These are phyloP conservation scores for Dissophora ornata DNA, from an alignment of 192 early-diverging fungal species.

Conservation along the genomic window DNA sequence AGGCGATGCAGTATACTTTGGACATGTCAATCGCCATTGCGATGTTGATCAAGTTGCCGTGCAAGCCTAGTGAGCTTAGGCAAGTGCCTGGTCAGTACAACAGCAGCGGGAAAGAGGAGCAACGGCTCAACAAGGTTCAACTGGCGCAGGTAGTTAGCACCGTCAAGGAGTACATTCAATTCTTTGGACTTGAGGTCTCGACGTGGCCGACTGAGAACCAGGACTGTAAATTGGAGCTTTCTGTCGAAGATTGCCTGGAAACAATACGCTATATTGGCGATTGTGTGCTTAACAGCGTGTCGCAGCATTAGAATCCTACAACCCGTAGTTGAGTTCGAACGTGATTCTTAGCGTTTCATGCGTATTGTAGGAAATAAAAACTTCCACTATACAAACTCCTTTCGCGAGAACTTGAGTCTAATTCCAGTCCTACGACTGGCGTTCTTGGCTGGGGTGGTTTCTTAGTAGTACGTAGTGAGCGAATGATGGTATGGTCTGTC, in stretches of 20 bases:
- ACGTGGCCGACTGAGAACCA: background rate
- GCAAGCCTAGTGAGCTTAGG: background rate
- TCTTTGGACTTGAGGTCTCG: constrained; percentile 12
- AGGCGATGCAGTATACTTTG: constrained; percentile 25
- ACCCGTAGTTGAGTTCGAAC: too few species aligned
- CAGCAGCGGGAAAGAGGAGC: background rate
- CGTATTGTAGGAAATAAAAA: too few species aligned
- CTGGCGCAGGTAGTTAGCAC: constrained; percentile 4
- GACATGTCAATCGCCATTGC: constrained; percentile 45
- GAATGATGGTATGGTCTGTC: too few species aligned
- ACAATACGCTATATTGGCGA: constrained; percentile 20
- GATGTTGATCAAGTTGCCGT: constrained; percentile 17
- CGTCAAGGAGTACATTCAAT: constrained; percentile 42
- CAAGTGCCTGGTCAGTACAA: background rate
- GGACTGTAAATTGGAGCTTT: background rate
- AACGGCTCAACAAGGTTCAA: constrained; percentile 1
- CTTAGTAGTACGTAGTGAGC: too few species aligned
- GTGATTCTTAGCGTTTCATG: too few species aligned
- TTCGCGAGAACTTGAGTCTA: too few species aligned
- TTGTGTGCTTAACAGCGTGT: constrained; percentile 4
- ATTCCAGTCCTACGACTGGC: too few species aligned
- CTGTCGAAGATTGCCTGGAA: constrained; percentile 2
- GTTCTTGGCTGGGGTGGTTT: too few species aligned
- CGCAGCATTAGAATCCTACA: constrained; percentile 6
- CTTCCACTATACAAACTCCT: too few species aligned